A percentile compares a stretch with the other conserved stretches of the same genome.
Conservation (phyloP, 1,284 basidiomycete species). For the Cryptococcus sp. region DNA sequence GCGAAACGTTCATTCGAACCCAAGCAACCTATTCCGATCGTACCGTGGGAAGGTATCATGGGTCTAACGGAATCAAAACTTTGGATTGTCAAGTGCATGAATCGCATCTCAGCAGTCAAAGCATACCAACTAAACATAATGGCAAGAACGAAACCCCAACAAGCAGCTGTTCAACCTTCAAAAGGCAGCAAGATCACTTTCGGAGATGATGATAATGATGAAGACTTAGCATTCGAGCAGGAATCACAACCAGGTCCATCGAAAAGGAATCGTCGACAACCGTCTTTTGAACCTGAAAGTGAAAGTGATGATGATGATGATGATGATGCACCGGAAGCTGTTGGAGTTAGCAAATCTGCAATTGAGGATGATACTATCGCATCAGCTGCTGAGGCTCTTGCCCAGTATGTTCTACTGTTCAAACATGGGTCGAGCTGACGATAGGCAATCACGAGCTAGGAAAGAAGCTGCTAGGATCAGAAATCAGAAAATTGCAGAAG, state of each 20-base stretch:
- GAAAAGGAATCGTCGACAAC: neutral
- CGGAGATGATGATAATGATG: constrained; percentile 8
- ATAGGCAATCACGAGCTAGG: neutral
- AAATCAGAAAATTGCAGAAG: constrained; percentile 4
- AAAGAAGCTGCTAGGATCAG: constrained; percentile 2
- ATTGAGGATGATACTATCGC: constrained; percentile 8
- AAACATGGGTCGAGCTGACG: neutral
- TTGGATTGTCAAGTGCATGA: neutral
- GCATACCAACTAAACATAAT: constrained; percentile 1
- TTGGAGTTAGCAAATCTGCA: constrained; percentile 16
- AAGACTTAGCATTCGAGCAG: neutral
- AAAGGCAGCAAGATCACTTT: constrained; percentile 32
- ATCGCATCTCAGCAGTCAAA: neutral
- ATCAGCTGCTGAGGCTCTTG: constrained; percentile 7
- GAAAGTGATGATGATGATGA: constrained; percentile 19
- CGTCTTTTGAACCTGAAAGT: constrained; percentile 6
- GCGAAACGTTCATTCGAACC: neutral
- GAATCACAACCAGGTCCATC: neutral
- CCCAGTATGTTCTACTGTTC: constrained; percentile 15
- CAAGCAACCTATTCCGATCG: neutral
- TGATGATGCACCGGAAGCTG: constrained; percentile 39
- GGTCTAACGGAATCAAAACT: neutral
- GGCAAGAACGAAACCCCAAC: constrained; percentile 1
- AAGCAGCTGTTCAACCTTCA: constrained; percentile 12
- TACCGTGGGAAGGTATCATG: neutral